Percentiles rank a stretch among this genome's conserved stretches.
These are phyloP conservation scores for Hymenoscyphus albidus DNA, from an alignment of 2,329 filamentous ascomycete species.

Conservation along the genomic window DNA sequence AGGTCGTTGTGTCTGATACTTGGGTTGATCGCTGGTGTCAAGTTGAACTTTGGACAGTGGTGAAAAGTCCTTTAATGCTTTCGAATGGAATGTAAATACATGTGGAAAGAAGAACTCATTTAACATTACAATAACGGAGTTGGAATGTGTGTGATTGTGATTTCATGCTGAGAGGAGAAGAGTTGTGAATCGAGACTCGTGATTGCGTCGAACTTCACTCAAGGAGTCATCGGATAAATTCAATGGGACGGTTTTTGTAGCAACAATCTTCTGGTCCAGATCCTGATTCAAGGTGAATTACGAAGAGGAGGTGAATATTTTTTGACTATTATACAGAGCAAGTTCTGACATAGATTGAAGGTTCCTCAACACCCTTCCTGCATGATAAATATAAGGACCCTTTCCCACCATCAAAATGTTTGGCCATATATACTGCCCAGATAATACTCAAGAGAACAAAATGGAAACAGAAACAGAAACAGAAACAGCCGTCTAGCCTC, in stretches of 20 bases:
- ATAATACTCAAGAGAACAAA: neutral
- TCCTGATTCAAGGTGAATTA: neutral
- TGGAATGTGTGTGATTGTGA: neutral
- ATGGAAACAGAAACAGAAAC: neutral
- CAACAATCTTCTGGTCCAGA: neutral
- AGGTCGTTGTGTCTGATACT: neutral
- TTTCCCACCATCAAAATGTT: no score
- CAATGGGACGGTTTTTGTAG: neutral
- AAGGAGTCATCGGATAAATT: neutral
- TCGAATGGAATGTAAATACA: neutral
- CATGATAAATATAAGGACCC: no score
- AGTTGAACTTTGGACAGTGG: neutral
- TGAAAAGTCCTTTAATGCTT: neutral
- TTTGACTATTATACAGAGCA: no score
- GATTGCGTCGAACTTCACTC: neutral
- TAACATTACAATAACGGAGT: neutral
- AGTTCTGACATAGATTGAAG: no score
- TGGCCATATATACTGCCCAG: neutral
- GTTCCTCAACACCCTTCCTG: no score
- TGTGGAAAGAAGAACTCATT: neutral
- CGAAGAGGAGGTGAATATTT: neutral
- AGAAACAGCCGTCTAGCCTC: neutral
- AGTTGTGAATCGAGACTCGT: neutral
- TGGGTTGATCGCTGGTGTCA: neutral
- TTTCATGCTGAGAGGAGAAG: neutral